Conservation (phyloP, 345 rosid species). For the Brassica napus region Da-Ae NC_063447.1:36322001-36322500, state of each 20-base stretch:
- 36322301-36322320: slow-evolving; percentile 11
- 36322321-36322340: slow-evolving; percentile 18
- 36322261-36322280: neutral
- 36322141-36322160: neutral
- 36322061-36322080: neutral
- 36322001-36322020: slow-evolving; percentile 18
- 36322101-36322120: slow-evolving; percentile 13
- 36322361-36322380: slow-evolving; percentile 19
- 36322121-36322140: slow-evolving; percentile 3
- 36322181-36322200: neutral
- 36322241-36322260: slow-evolving; percentile 15
- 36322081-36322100: slow-evolving; percentile 26
- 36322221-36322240: neutral
- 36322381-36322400: neutral
- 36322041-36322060: slow-evolving; percentile 6
- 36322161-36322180: slow-evolving; percentile 24
- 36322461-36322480: slow-evolving; percentile 15
- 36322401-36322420: slow-evolving; percentile 13
- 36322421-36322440: neutral
- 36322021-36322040: slow-evolving; percentile 12
- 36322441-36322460: slow-evolving; percentile 16
- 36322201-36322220: neutral
- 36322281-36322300: slow-evolving; percentile 3
- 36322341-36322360: neutral
- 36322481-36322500: slow-evolving; percentile 14